phyloP scores from a whole-genome alignment of 78 protist genomes.

The Planoprotostelium fungivorum region DNA sequence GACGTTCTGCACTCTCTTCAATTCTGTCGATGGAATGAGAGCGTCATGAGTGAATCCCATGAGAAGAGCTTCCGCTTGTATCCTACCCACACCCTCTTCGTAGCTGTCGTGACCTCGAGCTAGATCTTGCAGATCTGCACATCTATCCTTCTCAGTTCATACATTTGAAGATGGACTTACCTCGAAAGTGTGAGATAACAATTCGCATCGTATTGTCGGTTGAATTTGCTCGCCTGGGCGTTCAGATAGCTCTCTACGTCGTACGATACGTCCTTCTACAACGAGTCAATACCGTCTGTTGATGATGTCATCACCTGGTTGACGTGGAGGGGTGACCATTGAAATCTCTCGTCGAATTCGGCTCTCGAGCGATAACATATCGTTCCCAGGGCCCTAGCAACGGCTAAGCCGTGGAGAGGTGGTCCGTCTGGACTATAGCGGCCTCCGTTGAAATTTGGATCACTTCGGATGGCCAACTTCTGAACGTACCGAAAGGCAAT shows the following conservation, averaged over 20 bases:
- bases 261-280: too few species aligned
- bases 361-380: not conserved
- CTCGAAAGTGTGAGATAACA: not conserved
- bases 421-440: not conserved
- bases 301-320: too few species aligned
- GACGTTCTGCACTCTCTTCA: not conserved
- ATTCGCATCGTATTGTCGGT: not conserved
- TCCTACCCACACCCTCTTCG: not conserved
- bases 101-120: not conserved
- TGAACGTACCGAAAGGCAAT: not conserved
- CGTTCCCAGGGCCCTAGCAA: not conserved
- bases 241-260: not conserved
- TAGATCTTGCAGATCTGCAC: not conserved
- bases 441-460: not conserved
- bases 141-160: not conserved
- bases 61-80: not conserved
- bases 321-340: not conserved
- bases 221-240: not conserved
- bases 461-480: not conserved
- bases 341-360: not conserved
- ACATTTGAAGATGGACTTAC: not conserved
- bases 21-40: not conserved
- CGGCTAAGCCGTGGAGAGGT: not conserved
- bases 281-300: too few species aligned
- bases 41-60: not conserved